These are phyloP conservation scores for Rhynchospora tenuis DNA, from an alignment of 176 grass and related monocot genomes.

Conservation along the genomic window DNA sequence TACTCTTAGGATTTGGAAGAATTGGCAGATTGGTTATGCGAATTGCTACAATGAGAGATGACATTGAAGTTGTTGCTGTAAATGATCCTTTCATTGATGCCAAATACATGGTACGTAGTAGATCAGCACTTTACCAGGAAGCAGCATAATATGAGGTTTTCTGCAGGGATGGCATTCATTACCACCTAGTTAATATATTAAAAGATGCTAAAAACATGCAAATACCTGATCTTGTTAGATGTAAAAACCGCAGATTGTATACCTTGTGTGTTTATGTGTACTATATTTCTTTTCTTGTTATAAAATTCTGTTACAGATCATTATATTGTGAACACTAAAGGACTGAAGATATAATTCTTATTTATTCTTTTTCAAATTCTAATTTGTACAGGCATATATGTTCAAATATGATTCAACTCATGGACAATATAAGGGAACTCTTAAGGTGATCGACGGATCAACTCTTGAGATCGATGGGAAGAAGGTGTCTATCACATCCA, in stretches of 20 bases:
- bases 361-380: not conserved
- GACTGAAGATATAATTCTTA: not conserved
- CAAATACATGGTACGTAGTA: constrained; percentile 84
- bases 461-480: constrained; percentile 86
- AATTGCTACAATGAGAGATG: constrained; percentile 82
- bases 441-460: constrained; percentile 58
- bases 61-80: constrained; percentile 96
- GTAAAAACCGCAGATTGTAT: not conserved
- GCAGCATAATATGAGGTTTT: not conserved
- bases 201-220: not conserved
- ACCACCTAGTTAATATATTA: not conserved
- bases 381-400: constrained; percentile 67
- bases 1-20: constrained; percentile 73
- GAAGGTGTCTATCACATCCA: constrained; percentile 62
- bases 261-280: not conserved
- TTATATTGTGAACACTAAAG: not conserved
- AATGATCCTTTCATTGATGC: constrained; percentile 98
- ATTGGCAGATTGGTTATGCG: constrained; percentile 93
- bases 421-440: constrained; percentile 60
- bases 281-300: not conserved
- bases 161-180: not conserved
- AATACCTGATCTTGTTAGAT: not conserved
- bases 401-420: constrained; percentile 88
- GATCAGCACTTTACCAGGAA: not conserved
- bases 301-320: not conserved